A percentile compares a stretch with the other conserved stretches of the same genome.
Conservation (phyloP, 495 filamentous ascomycete genomes). For the Cudoniella acicularis region DNA sequence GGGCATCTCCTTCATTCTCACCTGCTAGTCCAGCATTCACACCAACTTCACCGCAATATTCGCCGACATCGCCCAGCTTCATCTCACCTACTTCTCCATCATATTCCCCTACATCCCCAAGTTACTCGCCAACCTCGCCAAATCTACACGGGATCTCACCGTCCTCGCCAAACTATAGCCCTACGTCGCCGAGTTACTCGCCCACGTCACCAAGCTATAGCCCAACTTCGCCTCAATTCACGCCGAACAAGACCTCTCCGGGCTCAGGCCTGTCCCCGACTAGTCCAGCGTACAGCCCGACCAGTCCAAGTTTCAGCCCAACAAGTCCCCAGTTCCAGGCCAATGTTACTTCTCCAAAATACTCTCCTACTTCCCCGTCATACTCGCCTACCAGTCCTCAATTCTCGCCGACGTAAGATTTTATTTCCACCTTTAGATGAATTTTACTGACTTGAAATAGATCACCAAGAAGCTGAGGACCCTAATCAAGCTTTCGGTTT, state of each 20-base stretch:
- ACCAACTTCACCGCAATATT: slow-evolving; percentile 75
- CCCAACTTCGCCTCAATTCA: slow-evolving; percentile 48
- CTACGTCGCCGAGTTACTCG: slow-evolving; percentile 60
- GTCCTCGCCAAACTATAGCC: slow-evolving; percentile 47
- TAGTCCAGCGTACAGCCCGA: slow-evolving; percentile 30
- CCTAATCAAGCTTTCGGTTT: neutral
- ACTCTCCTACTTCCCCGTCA: slow-evolving; percentile 24
- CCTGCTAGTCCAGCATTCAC: slow-evolving; percentile 81
- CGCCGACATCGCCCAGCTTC: slow-evolving; percentile 57
- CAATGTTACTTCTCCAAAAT: slow-evolving; percentile 47
- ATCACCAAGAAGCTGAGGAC: slow-evolving; percentile 10
- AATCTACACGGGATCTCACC: slow-evolving; percentile 33
- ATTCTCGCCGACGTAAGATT: slow-evolving; percentile 22
- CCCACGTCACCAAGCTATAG: slow-evolving; percentile 64
- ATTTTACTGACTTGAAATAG: neutral
- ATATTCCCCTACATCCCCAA: slow-evolving; percentile 58
- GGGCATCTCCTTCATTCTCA: slow-evolving; percentile 65
- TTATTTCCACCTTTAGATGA: neutral
- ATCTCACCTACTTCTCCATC: slow-evolving; percentile 49
- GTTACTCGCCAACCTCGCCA: slow-evolving; percentile 62
- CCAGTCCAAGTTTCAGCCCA: slow-evolving; percentile 55
- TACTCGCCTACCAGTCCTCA: slow-evolving; percentile 25
- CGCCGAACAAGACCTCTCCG: slow-evolving; percentile 49
- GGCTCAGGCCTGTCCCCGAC: slow-evolving; percentile 34
- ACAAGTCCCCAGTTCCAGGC: slow-evolving; percentile 54